phyloP scores from a whole-genome alignment of 331 rosid species.

The Acacia concinna region DNA sequence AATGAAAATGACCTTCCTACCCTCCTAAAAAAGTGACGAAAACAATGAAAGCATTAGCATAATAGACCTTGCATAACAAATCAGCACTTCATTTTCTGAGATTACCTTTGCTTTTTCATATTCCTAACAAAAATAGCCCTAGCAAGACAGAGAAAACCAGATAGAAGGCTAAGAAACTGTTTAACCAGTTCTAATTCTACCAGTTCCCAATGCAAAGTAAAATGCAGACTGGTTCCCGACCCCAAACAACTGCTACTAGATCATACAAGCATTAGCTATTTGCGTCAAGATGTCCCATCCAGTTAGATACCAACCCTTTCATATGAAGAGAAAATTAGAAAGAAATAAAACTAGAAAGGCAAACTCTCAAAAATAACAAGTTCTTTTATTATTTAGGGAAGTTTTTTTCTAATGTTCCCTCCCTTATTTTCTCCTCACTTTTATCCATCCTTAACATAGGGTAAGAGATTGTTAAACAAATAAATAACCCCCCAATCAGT shows the following conservation, averaged over 20 bases:
- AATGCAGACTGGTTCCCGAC: neutral
- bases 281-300: neutral
- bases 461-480: neutral
- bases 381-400: too few relatives aligned
- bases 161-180: constrained; percentile 2
- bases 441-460: too few relatives aligned
- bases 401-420: too few relatives aligned
- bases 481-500: neutral
- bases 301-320: too few relatives aligned
- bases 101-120: neutral
- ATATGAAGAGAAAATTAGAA: too few relatives aligned
- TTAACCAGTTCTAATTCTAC: neutral
- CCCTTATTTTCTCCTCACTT: too few relatives aligned
- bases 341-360: too few relatives aligned
- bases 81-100: neutral
- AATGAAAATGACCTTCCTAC: neutral
- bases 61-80: neutral
- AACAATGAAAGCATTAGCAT: neutral
- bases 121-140: neutral
- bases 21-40: neutral
- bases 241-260: neutral
- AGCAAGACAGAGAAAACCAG: constrained; percentile 1
- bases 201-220: neutral
- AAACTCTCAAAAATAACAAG: too few relatives aligned
- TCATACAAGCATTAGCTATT: neutral